Evolutionary conservation across 1,284 basidiomycete genomes (phyloP), one percentile per base, ranked within the genome.

Genomic region (Quambalaria eucalypti): DNA sequence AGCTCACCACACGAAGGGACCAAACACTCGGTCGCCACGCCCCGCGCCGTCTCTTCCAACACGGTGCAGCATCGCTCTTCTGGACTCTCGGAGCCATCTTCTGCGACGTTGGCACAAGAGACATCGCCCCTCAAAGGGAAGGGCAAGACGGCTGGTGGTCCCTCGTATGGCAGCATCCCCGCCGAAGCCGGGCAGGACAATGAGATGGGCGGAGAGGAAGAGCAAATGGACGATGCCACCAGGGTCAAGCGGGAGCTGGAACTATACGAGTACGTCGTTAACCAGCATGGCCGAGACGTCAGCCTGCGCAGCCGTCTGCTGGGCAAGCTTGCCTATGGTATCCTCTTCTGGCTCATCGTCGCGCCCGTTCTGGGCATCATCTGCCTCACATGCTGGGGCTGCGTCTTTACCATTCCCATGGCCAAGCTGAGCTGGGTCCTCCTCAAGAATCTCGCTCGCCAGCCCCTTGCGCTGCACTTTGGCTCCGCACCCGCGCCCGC

Each of bases 401-500:
- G 91, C 60, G 86, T 98, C 58, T 82, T 98, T 73, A 87, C 92
- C 38, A 89, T 98, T 60, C 95, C 95, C 6, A 99, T 98, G 95
- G 95, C 92, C 31, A 93, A 88, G 77, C 82, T 98, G 47, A 89
- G 85, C 61, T 98, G 93, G 92, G 88, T 85, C 14, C 82, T 99
- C 39, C 81, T 98, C 73, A 85, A 86, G 55, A 83, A 90, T 72
- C 81, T 99, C 48, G 85, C 86, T 67, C 78, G 81, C 55, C 85
- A 87, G 60, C 91, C 95, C 0, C 84, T 87, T 19, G 83, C 83
- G 47, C 86, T 98, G 64, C 88, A 92, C 59, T 98, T 99, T 80
- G 90, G 91, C 62, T 83, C 68, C 1, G 68, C 71, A 10, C 59
- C 63, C 2, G 63, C 8, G 31, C 31, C 8, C 9, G 9, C 8